Evolutionary conservation across 169 alveolate species (phyloP), one percentile per base, ranked within the genome.

Genomic region (Cryptosporidium bovis): DNA sequence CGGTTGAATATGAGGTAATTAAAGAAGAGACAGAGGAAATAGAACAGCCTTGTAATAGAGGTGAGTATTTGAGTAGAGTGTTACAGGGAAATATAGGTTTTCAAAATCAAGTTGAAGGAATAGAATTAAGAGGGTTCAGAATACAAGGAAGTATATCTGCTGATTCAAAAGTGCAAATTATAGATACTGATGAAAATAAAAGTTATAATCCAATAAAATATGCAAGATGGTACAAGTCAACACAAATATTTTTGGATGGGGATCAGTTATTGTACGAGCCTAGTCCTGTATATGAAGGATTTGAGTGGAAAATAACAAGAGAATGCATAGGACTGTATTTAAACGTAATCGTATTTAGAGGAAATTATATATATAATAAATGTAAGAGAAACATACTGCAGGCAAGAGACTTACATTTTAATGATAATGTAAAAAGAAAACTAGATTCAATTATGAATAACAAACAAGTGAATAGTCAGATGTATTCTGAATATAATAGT

Each of bases 361-460:
- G 87, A 27, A 36, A 62, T 20, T 6, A n/a, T 18, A 62, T 77
- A 24, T 55, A 20, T 0, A 60, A 48, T 5, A 77, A 33, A 29
- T 36, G 31, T 24, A 24, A 33, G 5, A 15, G 3, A 24, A 62
- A 62, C 48, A 50, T 34, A 44, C 36, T 77, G 20, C 77, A 48
- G 24, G 87, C 87, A 20, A 77, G 56, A 60, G 87, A 77, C 64
- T 36, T 77, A 48, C 87, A 77, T 29, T 77, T 56, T 62, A 77
- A 77, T 77, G 46, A 55, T 33, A n/a, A 36, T 12, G 64, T 44
- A 48, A 62, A 60, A 4, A 2, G 48, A 40, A 40, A 40, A 40
- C 48, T 40, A 8, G 48, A 40, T 40, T 40, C 48, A 24, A 24
- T 24, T 40, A 40, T 40, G 10, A 40, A 6, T 8, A 40, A 40